Conservation (phyloP, 2,329 filamentous ascomycete genomes). For the Pseudogymnoascus sp. region DNA sequence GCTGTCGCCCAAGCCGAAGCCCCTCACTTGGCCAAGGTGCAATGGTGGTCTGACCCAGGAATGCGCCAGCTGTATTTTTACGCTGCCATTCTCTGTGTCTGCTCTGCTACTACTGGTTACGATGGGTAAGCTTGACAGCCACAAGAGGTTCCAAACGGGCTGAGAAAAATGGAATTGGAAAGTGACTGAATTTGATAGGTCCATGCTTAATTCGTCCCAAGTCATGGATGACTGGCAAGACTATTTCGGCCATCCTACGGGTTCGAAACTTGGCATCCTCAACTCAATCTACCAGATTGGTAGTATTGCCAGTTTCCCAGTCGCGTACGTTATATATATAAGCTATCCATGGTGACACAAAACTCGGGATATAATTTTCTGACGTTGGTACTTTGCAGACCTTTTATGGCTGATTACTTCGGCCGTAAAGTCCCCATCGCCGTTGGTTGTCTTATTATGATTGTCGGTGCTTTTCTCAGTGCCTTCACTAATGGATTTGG, state of each 20-base stretch:
- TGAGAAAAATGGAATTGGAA: neutral
- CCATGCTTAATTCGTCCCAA: slow-evolving; percentile 51
- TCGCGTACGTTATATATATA: slow-evolving; percentile 18
- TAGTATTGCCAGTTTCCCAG: slow-evolving; percentile 31
- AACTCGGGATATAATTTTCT: slow-evolving; percentile 11
- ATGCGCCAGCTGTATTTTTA: slow-evolving; percentile 47
- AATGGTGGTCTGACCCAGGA: slow-evolving; percentile 49
- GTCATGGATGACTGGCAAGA: slow-evolving; percentile 46
- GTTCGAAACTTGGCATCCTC: slow-evolving; percentile 35
- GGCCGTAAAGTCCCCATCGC: slow-evolving; percentile 35
- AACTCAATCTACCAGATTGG: slow-evolving; percentile 37
- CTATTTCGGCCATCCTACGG: slow-evolving; percentile 39
- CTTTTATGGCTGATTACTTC: slow-evolving; percentile 37
- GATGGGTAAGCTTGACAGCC: slow-evolving; percentile 38
- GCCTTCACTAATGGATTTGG: slow-evolving; percentile 35
- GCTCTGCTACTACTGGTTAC: slow-evolving; percentile 53
- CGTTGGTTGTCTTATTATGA: slow-evolving; percentile 37
- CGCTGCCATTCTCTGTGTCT: slow-evolving; percentile 46
- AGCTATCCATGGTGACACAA: slow-evolving; percentile 14
- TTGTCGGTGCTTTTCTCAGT: slow-evolving; percentile 34
- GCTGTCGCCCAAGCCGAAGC: slow-evolving; percentile 36
- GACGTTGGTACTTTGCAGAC: slow-evolving; percentile 14
- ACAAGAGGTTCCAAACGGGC: neutral
- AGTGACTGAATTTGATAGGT: slow-evolving; percentile 19
- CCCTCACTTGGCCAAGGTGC: slow-evolving; percentile 45